These are phyloP conservation scores for Suillus variegatus DNA, from an alignment of 768 basidiomycete genomes.

Conservation along the genomic window DNA sequence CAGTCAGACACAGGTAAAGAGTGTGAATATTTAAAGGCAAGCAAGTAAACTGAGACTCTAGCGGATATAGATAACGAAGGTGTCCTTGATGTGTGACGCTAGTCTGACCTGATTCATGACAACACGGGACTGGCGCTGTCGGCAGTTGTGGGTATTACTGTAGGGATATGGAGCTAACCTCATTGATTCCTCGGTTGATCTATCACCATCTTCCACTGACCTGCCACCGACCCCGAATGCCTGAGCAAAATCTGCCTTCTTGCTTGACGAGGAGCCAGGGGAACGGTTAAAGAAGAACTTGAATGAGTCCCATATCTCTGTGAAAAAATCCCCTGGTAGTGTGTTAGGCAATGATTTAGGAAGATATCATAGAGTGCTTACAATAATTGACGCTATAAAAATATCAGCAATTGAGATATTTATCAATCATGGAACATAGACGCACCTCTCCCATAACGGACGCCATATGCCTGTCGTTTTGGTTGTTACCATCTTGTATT, in stretches of 20 bases:
- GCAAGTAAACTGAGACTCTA: neutral
- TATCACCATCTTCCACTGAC: conserved; percentile 15
- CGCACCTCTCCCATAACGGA: conserved; percentile 66
- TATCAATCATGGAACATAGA: conserved; percentile 1
- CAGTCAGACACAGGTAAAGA: neutral
- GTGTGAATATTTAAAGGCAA: neutral
- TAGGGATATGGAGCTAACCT: conserved; percentile 40
- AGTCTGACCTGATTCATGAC: conserved; percentile 7
- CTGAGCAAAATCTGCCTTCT: conserved; percentile 37
- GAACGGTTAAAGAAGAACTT: conserved; percentile 55
- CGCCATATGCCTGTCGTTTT: conserved; percentile 60
- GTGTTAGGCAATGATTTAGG: conserved; percentile 10
- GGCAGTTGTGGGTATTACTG: conserved; percentile 7
- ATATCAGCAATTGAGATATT: conserved; percentile 7
- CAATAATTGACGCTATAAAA: conserved; percentile 45
- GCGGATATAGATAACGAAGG: neutral
- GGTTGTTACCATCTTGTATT: conserved; percentile 55
- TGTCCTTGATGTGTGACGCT: neutral
- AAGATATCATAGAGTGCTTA: conserved; percentile 25
- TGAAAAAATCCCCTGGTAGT: conserved; percentile 57
- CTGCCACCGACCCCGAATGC: conserved; percentile 38
- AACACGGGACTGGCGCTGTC: conserved; percentile 12
- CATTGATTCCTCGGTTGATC: conserved; percentile 38
- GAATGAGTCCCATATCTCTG: conserved; percentile 65
- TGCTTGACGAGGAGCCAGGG: conserved; percentile 33